phyloP scores from a whole-genome alignment of 2,329 filamentous ascomycete genomes.

The Claviceps africana region DNA sequence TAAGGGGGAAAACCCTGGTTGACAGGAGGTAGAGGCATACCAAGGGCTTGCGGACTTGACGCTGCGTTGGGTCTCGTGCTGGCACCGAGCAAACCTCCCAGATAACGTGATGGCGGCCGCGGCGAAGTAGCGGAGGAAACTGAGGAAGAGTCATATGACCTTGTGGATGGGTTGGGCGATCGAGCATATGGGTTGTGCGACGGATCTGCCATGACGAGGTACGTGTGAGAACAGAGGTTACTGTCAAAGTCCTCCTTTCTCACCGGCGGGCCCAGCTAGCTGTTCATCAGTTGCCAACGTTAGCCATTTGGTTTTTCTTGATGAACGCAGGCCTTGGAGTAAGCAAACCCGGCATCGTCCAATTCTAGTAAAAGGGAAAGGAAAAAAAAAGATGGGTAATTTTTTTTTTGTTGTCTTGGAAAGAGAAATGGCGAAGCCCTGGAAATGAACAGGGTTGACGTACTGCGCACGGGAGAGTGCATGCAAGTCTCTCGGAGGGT shows the following conservation, averaged over 20 bases:
- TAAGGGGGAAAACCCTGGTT: slow-evolving; percentile 38
- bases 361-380: not conserved
- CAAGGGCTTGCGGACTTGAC: slow-evolving; percentile 37
- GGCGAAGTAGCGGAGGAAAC: slow-evolving; percentile 49
- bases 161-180: slow-evolving; percentile 46
- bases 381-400: not conserved
- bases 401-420: not conserved
- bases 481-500: not conserved
- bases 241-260: not conserved
- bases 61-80: slow-evolving; percentile 35
- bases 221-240: not conserved
- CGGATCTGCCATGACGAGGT: slow-evolving; percentile 34
- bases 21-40: slow-evolving; percentile 36
- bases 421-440: not conserved
- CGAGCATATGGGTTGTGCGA: slow-evolving; percentile 44
- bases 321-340: not conserved
- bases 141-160: slow-evolving; percentile 51
- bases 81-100: slow-evolving; percentile 37
- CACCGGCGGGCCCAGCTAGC: not conserved
- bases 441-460: not conserved
- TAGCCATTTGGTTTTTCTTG: not conserved
- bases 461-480: not conserved
- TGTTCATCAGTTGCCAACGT: not conserved
- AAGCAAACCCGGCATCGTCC: not conserved
- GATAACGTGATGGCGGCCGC: slow-evolving; percentile 37